Base-by-base conservation (phyloP, 495 filamentous ascomycete genomes). In the Penicillium cataractarum region DNA sequence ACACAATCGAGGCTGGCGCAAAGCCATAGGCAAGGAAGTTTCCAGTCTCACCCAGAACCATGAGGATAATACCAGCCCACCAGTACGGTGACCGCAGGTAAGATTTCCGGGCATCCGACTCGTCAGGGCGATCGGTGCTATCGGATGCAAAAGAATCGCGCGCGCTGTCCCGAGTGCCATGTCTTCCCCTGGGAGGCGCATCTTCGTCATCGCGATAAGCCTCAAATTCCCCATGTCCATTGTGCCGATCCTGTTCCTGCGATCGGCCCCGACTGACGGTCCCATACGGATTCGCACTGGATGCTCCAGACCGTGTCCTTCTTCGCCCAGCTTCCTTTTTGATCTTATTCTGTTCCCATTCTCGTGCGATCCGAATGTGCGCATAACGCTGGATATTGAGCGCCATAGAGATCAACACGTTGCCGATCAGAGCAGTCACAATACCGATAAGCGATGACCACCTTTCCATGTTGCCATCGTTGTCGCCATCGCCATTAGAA, bases 1-100 rank as follows among this genome's bases (percentile, higher is more conserved):
- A 95, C n/a, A 99, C 95, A 62, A 99, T 97, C 13, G 94, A 97
- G 3, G 95, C 95, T 19, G 95, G 93, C n/a, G 95, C 95, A 72
- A 99, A 99, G 12, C 95, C 95, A 72, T 99, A 99, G 4, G 95
- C 95, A 57, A 99, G 82, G 74, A 99, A 99, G 73, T 99, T 99
- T 22, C 95, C 95, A 61, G 87, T 87, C 78, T 99, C 95, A 15
- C 95, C 95, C n/a, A 96, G 75, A 6, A 85, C 90, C 88, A 98
- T 98, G 57, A 99, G 81, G 4, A 92, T 80, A 56, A 97, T 92
- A 10, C 95, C 95, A 53, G 84, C 77, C 95, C 95, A 98, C 95
- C 95, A 99, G 67, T 94, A 97, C 5, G 92, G 93, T 12, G 92
- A 96, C 51, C 86, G 86, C 44, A 99, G 83, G 74, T 97, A 97